phyloP scores from a whole-genome alignment of 1,139 yeast genomes.

The Candida gigantensis region DNA sequence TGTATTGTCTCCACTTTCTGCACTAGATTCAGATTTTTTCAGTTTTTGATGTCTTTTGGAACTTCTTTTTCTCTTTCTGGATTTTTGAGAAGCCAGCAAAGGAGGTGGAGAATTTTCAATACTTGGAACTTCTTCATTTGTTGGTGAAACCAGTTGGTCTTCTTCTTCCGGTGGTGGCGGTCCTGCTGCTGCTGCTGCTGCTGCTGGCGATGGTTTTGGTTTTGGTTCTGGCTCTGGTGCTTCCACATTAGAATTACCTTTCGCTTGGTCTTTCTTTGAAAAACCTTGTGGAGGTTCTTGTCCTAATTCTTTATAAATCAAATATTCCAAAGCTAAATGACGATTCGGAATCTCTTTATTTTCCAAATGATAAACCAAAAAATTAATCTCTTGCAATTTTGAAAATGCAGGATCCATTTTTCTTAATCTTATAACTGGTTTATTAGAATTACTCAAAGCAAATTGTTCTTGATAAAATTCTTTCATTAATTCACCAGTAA shows the following conservation, averaged over 20 bases:
- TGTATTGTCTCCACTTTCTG: no score
- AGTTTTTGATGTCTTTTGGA: no score
- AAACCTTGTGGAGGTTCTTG: slow-evolving; percentile 9
- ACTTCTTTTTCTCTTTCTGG: no score
- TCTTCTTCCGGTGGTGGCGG: no score
- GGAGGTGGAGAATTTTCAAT: no score
- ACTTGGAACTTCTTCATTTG: no score
- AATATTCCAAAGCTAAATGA: slow-evolving; percentile 18
- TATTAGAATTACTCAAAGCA: slow-evolving; percentile 15
- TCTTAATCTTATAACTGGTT: slow-evolving; percentile 19
- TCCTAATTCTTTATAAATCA: slow-evolving; percentile 17
- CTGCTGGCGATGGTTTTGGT: background rate
- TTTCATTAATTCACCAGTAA: slow-evolving; percentile 20
- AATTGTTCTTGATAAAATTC: slow-evolving; percentile 21
- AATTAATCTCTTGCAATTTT: slow-evolving; percentile 20
- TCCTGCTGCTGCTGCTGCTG: background rate
- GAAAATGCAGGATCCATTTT: slow-evolving; percentile 22
- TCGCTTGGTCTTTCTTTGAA: no score
- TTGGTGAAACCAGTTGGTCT: background rate
- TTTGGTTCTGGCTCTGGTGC: background rate
- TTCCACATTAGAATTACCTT: no score
- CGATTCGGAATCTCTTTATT: slow-evolving; percentile 19
- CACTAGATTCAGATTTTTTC: no score
- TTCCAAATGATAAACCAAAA: slow-evolving; percentile 18
- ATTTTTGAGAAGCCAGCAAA: no score